phyloP scores from a whole-genome alignment of 148 eudicot species.

The Rhododendron griersonianum region DNA sequence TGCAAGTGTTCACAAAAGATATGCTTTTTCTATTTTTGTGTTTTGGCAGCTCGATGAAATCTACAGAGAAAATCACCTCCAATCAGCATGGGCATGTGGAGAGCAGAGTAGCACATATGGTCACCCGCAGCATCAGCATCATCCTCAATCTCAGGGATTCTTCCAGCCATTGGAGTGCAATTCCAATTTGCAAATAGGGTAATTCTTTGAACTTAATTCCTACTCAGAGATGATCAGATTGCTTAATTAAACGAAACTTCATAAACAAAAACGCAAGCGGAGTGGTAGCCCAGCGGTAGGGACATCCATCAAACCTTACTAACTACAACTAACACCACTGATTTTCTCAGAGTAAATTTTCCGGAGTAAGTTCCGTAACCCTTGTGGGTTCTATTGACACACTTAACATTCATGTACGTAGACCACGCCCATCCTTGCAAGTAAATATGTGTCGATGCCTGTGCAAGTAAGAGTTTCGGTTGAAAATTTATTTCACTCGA shows the following conservation, averaged over 20 bases:
- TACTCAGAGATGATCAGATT: background rate
- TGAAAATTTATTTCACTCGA: background rate
- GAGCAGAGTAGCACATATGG: slow-evolving; percentile 45
- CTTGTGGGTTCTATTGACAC: background rate
- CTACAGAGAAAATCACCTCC: slow-evolving; percentile 47
- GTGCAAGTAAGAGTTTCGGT: background rate
- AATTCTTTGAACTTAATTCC: slow-evolving; percentile 2
- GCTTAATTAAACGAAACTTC: background rate
- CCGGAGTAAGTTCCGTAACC: background rate
- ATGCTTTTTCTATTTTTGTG: background rate
- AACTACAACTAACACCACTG: background rate
- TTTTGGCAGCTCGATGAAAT: slow-evolving; percentile 60
- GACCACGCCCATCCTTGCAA: background rate
- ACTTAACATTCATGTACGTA: background rate
- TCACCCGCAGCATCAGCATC: slow-evolving; percentile 31
- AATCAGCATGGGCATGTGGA: slow-evolving; percentile 59
- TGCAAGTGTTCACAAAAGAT: background rate
- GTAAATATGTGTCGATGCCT: background rate
- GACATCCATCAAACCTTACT: no score
- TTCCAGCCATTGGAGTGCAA: slow-evolving; percentile 74
- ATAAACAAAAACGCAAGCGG: background rate
- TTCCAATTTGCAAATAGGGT: slow-evolving; percentile 79
- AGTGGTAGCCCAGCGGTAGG: background rate
- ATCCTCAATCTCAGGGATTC: slow-evolving; percentile 63
- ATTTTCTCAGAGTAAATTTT: no score